Evolutionary conservation across 176 grass and related monocot genomes (phyloP).

Genomic region (Chloris gayana): DNA sequence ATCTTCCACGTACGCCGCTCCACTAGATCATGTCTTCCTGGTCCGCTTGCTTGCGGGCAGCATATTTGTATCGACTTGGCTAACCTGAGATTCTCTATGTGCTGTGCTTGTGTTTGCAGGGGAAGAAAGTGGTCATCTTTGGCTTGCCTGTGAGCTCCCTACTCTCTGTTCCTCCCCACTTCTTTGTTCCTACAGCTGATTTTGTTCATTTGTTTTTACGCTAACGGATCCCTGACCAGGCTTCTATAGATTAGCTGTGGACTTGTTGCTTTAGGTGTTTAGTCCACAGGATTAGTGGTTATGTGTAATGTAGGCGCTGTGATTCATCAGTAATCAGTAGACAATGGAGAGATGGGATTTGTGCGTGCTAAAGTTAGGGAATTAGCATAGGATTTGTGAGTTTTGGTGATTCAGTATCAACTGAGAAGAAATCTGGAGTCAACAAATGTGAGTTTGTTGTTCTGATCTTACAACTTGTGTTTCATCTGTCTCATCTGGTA

Average conservation of each 20-base stretch:
- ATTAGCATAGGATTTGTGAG: not conserved
- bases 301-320: not conserved
- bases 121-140: constrained; percentile 97
- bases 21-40: not conserved
- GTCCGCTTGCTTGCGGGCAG: not conserved
- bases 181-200: not conserved
- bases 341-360: not conserved
- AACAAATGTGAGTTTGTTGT: not conserved
- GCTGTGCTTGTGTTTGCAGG: constrained; percentile 55
- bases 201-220: not conserved
- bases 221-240: not conserved
- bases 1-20: constrained; percentile 65
- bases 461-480: not conserved
- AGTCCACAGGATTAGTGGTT: not conserved
- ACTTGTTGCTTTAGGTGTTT: not conserved
- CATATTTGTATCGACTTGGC: not conserved
- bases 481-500: not conserved
- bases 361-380: not conserved
- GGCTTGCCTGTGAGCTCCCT: constrained; percentile 78
- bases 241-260: not conserved
- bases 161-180: not conserved
- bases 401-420: not conserved
- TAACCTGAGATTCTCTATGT: not conserved
- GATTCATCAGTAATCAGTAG: not conserved
- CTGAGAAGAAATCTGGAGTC: not conserved